These are phyloP conservation scores for Hypocreales sp. DNA, from an alignment of 2,329 filamentous ascomycete genomes.

Conservation along the genomic window DNA sequence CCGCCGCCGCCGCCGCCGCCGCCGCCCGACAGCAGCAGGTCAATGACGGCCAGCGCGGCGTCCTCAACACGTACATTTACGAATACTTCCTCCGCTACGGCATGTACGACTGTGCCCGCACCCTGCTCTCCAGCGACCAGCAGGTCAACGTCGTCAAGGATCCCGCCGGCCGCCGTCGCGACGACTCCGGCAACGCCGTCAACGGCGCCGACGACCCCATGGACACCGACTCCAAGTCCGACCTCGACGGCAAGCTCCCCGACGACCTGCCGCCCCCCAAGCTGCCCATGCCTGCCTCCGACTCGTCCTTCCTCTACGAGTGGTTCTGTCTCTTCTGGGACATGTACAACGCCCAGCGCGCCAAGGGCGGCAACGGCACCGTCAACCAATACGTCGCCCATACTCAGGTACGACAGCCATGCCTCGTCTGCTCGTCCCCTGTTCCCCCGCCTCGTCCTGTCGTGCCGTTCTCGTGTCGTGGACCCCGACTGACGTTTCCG, in stretches of 20 bases:
- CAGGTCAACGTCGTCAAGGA: slow-evolving; percentile 53
- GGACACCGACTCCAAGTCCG: slow-evolving; percentile 73
- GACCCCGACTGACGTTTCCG: slow-evolving; percentile 1
- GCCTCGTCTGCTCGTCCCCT: too few species aligned
- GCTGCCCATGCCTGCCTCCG: slow-evolving; percentile 46
- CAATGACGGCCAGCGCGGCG: slow-evolving; percentile 32
- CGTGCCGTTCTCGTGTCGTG: not conserved
- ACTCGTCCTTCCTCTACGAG: slow-evolving; percentile 80
- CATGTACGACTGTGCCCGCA: slow-evolving; percentile 71
- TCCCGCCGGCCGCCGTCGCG: slow-evolving; percentile 50
- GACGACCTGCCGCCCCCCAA: slow-evolving; percentile 66
- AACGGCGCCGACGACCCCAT: slow-evolving; percentile 64
- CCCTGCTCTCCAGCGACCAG: slow-evolving; percentile 51
- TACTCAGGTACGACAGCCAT: slow-evolving; percentile 62
- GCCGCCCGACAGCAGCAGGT: slow-evolving; percentile 22
- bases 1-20: slow-evolving; percentile 11
- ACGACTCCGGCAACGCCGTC: slow-evolving; percentile 49
- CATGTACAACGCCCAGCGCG: slow-evolving; percentile 72
- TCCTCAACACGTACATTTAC: slow-evolving; percentile 79
- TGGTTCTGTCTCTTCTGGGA: slow-evolving; percentile 99
- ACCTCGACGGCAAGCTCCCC: slow-evolving; percentile 56
- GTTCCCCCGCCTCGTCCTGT: slow-evolving; percentile 3
- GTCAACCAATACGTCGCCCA: slow-evolving; percentile 67
- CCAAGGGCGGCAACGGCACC: slow-evolving; percentile 44
- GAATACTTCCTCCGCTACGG: slow-evolving; percentile 79